Conservation (phyloP, 352 stramenopile genomes). For the Hyaloperonospora brassicae region DNA sequence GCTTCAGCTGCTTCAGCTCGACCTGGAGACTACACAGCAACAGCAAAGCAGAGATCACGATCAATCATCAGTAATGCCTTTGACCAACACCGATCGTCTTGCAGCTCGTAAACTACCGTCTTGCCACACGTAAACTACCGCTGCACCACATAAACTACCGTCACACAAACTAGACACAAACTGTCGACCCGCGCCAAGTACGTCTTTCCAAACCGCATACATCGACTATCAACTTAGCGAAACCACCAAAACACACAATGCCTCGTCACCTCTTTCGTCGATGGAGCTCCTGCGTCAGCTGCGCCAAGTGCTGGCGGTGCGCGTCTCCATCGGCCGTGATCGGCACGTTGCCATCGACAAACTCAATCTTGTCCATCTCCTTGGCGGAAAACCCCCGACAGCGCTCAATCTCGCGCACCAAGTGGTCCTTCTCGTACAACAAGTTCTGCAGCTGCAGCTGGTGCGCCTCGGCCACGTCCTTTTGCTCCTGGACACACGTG, state of each 20-base stretch:
- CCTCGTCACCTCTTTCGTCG: constrained; percentile 46
- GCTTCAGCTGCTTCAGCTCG: constrained; percentile 54
- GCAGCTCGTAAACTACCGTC: too few relatives aligned
- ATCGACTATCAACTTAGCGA: too few relatives aligned
- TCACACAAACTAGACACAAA: too few relatives aligned
- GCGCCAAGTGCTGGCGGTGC: constrained; percentile 56
- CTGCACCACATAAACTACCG: too few relatives aligned
- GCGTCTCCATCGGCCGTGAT: constrained; percentile 44
- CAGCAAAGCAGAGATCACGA: neutral
- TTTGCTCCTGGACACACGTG: constrained; percentile 59
- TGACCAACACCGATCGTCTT: neutral
- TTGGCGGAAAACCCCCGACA: constrained; percentile 64
- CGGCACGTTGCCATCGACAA: constrained; percentile 40
- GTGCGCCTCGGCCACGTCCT: constrained; percentile 62
- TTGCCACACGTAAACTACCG: too few relatives aligned
- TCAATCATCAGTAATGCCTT: constrained; percentile 1
- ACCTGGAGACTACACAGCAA: constrained; percentile 32
- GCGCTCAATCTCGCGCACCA: constrained; percentile 67
- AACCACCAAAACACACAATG: too few relatives aligned
- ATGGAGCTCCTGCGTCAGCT: constrained; percentile 56
- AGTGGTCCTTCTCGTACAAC: constrained; percentile 78
- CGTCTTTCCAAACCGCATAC: too few relatives aligned
- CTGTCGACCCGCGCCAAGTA: too few relatives aligned
- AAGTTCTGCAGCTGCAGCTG: constrained; percentile 77
- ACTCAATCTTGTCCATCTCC: constrained; percentile 79